Conservation (phyloP, 2,329 filamentous ascomycete genomes). For the Cladosporium sp. region DNA sequence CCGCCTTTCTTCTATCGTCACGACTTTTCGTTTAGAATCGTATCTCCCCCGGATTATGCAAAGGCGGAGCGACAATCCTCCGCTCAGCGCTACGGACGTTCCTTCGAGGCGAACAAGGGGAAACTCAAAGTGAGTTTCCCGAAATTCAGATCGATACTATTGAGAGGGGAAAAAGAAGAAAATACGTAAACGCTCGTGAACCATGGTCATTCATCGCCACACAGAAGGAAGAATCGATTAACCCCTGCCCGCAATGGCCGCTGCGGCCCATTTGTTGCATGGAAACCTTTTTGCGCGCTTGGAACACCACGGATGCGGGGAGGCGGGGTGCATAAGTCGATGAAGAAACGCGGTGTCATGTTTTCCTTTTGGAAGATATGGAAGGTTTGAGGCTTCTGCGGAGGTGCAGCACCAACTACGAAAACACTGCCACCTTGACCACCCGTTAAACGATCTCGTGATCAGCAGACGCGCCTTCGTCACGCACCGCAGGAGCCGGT, state of each 20-base stretch:
- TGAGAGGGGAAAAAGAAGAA: too few species aligned
- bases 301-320: constrained; percentile 4
- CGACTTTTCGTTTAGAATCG: too few species aligned
- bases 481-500: constrained; percentile 1
- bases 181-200: too few species aligned
- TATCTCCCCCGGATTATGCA: too few species aligned
- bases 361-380: neutral
- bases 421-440: neutral
- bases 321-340: neutral
- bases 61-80: too few species aligned
- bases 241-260: neutral
- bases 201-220: too few species aligned
- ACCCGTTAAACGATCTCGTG: neutral
- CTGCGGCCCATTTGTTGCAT: neutral
- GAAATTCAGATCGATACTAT: neutral
- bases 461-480: neutral
- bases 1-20: too few species aligned
- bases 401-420: neutral
- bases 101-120: too few species aligned
- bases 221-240: neutral
- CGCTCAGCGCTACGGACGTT: too few species aligned
- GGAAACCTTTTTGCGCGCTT: neutral
- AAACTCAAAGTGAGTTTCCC: too few species aligned
- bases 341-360: constrained; percentile 3
- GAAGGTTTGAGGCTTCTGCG: constrained; percentile 1